Evolutionary conservation across 108 stramenopile species (phyloP).

Genomic region (Stephanodiscus minutulus): DNA sequence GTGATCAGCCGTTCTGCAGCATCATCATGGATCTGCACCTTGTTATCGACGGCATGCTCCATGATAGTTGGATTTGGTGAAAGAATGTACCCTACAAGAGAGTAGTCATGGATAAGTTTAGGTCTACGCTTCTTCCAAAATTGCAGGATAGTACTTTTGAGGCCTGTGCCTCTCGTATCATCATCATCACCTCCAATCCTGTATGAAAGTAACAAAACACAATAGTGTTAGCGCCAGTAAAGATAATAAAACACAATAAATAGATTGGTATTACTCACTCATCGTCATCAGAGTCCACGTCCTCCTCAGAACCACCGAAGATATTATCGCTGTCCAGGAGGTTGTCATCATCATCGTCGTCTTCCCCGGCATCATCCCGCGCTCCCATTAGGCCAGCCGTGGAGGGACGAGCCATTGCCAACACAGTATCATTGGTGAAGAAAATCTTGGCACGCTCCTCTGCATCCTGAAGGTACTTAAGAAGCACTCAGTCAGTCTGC

Average conservation of each 20-base stretch:
- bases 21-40: too few relatives aligned
- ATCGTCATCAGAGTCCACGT: conserved; percentile 1
- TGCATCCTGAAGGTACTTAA: conserved; percentile 1
- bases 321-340: not conserved
- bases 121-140: conserved; percentile 1
- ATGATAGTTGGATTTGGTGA: conserved; percentile 16
- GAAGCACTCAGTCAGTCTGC: too few relatives aligned
- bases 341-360: not conserved
- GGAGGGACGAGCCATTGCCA: not conserved
- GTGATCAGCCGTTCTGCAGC: not conserved
- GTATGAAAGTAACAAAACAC: too few relatives aligned
- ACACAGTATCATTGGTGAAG: not conserved
- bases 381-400: not conserved
- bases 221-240: not conserved
- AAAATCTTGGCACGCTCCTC: not conserved
- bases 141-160: not conserved
- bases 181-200: too few relatives aligned
- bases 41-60: not conserved
- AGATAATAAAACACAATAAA: too few relatives aligned
- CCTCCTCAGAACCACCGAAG: not conserved
- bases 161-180: not conserved
- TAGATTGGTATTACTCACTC: not conserved
- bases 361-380: not conserved
- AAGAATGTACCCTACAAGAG: conserved; percentile 14
- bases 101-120: conserved; percentile 10